Evolutionary conservation across 345 rosid species (phyloP).

Genomic region (Trapa bicornis): DNA sequence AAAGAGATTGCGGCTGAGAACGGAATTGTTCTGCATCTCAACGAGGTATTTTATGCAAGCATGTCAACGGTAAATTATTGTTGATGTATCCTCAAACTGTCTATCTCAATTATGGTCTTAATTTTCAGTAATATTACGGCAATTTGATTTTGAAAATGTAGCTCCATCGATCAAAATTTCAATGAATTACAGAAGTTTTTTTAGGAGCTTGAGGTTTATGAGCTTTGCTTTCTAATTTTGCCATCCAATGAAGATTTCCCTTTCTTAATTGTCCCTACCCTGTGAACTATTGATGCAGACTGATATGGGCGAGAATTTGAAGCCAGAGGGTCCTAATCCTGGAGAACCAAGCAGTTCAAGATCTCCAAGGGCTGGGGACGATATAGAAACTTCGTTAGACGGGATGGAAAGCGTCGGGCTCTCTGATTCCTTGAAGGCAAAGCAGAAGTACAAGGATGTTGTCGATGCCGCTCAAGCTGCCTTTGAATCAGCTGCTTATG

Average conservation of each 20-base stretch:
- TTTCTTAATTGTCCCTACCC: background rate
- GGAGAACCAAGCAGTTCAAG: slow-evolving; percentile 7
- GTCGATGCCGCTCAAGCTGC: slow-evolving; percentile 97
- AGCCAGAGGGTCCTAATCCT: background rate
- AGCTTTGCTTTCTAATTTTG: no score
- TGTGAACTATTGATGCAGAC: slow-evolving; percentile 1
- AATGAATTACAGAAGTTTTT: no score
- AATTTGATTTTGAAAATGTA: no score
- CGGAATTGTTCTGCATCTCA: slow-evolving; percentile 26
- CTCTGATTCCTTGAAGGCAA: slow-evolving; percentile 22
- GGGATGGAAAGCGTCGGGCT: slow-evolving; percentile 5
- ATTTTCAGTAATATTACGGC: no score
- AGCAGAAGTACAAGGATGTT: slow-evolving; percentile 60
- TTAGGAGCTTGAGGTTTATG: no score
- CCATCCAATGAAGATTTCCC: background rate
- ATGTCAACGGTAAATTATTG: no score
- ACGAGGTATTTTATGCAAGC: slow-evolving; percentile 27
- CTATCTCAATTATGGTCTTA: no score
- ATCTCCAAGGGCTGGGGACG: slow-evolving; percentile 6
- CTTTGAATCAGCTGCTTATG: slow-evolving; percentile 68
- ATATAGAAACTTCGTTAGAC: slow-evolving; percentile 5
- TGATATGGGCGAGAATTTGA: background rate
- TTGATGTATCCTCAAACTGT: no score
- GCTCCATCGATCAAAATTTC: no score
- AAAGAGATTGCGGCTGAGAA: slow-evolving; percentile 64